Evolutionary conservation across 2,329 filamentous ascomycete species (phyloP).

Genomic region (Fusarium albosuccineum): DNA sequence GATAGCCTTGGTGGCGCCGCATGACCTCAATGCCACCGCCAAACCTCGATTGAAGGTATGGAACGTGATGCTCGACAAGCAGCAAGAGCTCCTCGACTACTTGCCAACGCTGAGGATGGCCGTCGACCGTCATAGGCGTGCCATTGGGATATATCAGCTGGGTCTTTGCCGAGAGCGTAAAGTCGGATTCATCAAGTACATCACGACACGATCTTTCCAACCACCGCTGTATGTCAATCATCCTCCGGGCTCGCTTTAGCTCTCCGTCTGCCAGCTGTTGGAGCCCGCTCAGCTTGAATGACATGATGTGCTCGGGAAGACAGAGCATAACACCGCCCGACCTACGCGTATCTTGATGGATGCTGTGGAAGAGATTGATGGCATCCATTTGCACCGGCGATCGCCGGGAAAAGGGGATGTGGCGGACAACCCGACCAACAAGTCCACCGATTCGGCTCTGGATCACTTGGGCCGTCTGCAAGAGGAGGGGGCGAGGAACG

Average conservation of each 20-base stretch:
- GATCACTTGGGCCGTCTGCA: slow-evolving; percentile 69
- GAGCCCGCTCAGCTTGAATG: slow-evolving; percentile 71
- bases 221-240: slow-evolving; percentile 66
- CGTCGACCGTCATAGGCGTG: slow-evolving; percentile 61
- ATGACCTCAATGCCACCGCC: slow-evolving; percentile 63
- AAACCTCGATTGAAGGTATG: slow-evolving; percentile 53
- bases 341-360: slow-evolving; percentile 54
- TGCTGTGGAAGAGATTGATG: slow-evolving; percentile 53
- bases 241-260: slow-evolving; percentile 55
- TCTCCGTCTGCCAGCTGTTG: slow-evolving; percentile 66
- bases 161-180: slow-evolving; percentile 65
- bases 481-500: slow-evolving; percentile 67
- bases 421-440: slow-evolving; percentile 63
- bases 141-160: slow-evolving; percentile 71
- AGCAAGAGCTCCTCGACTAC: slow-evolving; percentile 56
- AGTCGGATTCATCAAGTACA: slow-evolving; percentile 74
- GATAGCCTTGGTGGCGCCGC: slow-evolving; percentile 59
- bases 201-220: slow-evolving; percentile 66
- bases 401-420: slow-evolving; percentile 69
- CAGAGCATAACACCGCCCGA: slow-evolving; percentile 67
- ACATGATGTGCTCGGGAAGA: slow-evolving; percentile 73
- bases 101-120: slow-evolving; percentile 66
- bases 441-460: slow-evolving; percentile 67
- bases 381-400: slow-evolving; percentile 52
- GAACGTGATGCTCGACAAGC: slow-evolving; percentile 56